A percentile compares a stretch with the other conserved stretches of the same genome.
Evolutionary conservation across 2,329 filamentous ascomycete species (phyloP).

Genomic region (Alternaria incomplexa): DNA sequence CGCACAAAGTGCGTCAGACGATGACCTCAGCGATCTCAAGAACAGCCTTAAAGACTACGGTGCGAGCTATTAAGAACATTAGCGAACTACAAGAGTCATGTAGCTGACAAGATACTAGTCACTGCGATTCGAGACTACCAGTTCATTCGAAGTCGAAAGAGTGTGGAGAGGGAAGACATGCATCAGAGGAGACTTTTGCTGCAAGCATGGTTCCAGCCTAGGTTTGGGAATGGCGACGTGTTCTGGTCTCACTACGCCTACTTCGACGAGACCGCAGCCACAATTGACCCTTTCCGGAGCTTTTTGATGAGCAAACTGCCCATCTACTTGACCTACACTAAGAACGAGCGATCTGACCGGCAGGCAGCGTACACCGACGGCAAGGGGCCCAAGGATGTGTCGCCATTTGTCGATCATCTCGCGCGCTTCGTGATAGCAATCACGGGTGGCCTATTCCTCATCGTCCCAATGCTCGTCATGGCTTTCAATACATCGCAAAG

Average conservation of each 20-base stretch:
- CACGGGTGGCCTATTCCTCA: not conserved
- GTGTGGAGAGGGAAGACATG: not conserved
- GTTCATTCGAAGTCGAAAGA: not conserved
- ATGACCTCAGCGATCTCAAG: not conserved
- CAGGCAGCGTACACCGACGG: no score
- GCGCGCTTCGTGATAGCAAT: not conserved
- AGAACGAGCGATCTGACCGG: not conserved
- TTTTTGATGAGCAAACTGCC: not conserved
- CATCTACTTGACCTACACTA: not conserved
- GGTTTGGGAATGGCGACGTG: not conserved
- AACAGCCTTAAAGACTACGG: not conserved
- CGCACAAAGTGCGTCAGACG: not conserved
- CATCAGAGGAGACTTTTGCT: not conserved
- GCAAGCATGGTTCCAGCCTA: not conserved
- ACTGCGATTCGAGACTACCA: not conserved
- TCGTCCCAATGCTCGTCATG: not conserved
- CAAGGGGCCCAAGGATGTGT: not conserved
- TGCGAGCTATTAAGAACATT: no score
- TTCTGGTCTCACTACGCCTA: not conserved
- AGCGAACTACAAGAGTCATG: fast-evolving
- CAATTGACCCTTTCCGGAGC: not conserved
- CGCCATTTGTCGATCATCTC: not conserved
- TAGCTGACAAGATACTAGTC: not conserved
- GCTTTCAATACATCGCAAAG: not conserved
- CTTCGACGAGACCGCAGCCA: not conserved